Evolutionary conservation across 768 basidiomycete genomes (phyloP).

Genomic region (Coprinopsis cinerea): DNA sequence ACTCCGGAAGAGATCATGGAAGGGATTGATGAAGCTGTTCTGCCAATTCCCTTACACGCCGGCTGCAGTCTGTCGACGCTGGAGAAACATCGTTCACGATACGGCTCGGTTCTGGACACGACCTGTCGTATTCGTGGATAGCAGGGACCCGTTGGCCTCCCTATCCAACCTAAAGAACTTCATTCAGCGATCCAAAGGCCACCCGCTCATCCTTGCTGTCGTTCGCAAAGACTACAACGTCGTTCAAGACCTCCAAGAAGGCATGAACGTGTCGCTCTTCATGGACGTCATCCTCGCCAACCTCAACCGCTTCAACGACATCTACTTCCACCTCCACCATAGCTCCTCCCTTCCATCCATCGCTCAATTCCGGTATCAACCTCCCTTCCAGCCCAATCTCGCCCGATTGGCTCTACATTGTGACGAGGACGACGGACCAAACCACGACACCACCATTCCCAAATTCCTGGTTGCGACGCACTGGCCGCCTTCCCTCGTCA

Average conservation of each 20-base stretch:
- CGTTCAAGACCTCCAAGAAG: slow-evolving; percentile 10
- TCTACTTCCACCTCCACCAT: slow-evolving; percentile 16
- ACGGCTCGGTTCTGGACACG: slow-evolving; percentile 17
- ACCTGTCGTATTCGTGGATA: slow-evolving; percentile 15
- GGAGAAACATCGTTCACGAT: slow-evolving; percentile 10
- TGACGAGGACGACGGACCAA: slow-evolving; percentile 14
- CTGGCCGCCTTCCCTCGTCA: slow-evolving; percentile 7
- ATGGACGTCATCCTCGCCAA: slow-evolving; percentile 15
- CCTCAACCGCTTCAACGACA: slow-evolving; percentile 15
- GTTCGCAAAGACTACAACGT: slow-evolving; percentile 10
- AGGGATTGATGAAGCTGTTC: slow-evolving; percentile 6
- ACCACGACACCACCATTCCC: not conserved
- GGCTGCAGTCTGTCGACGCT: slow-evolving; percentile 7
- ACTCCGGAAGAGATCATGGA: slow-evolving; percentile 6
- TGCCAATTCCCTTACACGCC: slow-evolving; percentile 13
- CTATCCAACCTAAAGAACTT: slow-evolving; percentile 8
- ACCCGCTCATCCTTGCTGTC: slow-evolving; percentile 14
- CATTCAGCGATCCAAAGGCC: slow-evolving; percentile 11
- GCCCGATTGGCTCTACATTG: slow-evolving; percentile 12
- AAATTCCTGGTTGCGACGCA: not conserved
- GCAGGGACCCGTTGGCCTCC: slow-evolving; percentile 6
- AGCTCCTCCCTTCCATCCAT: slow-evolving; percentile 19
- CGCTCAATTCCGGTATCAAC: slow-evolving; percentile 5
- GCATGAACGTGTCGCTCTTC: slow-evolving; percentile 9
- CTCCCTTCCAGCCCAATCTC: slow-evolving; percentile 6